A percentile compares a stretch with the other conserved stretches of the same genome.
Conservation (phyloP, 2,329 filamentous ascomycete genomes). For the Alternaria arborescens region DNA sequence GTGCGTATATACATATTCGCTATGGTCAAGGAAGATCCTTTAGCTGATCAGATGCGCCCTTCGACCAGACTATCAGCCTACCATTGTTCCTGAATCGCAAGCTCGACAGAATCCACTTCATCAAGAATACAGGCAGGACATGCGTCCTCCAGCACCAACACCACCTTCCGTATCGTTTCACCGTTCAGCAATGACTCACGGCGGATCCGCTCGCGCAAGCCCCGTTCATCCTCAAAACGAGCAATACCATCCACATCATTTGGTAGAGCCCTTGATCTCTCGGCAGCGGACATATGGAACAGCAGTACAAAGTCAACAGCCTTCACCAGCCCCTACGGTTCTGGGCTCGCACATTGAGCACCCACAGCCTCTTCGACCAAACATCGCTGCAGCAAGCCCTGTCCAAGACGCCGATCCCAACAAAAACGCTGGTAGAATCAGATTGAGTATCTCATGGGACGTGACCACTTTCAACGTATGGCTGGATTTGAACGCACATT, state of each 20-base stretch:
- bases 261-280: background rate
- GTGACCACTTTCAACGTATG: background rate
- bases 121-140: background rate
- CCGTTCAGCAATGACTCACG: conserved; percentile 3
- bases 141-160: background rate
- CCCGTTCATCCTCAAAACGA: background rate
- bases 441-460: background rate
- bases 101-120: background rate
- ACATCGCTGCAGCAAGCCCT: background rate
- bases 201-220: background rate
- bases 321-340: background rate
- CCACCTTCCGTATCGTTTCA: conserved; percentile 3
- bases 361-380: background rate
- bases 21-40: background rate
- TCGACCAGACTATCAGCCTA: background rate
- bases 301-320: background rate
- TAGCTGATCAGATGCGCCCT: background rate
- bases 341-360: background rate
- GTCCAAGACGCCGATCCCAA: background rate
- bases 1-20: conserved; percentile 2
- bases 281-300: background rate
- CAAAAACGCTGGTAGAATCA: background rate
- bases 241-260: background rate
- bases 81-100: background rate
- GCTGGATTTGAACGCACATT: background rate